Base-by-base conservation (phyloP, 1,284 basidiomycete genomes). In the Melampsora occidentalis region DNA sequence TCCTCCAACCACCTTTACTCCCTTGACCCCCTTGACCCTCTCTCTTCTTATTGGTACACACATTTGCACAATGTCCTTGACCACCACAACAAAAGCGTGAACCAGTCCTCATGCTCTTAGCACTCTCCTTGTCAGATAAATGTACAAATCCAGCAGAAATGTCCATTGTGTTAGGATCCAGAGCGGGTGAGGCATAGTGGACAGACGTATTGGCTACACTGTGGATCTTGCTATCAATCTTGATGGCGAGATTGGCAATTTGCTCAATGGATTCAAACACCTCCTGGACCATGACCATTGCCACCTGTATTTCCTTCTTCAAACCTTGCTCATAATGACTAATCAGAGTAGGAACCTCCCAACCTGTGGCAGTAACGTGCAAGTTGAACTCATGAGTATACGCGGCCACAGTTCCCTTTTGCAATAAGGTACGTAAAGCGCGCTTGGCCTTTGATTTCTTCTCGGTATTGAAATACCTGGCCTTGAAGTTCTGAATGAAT, bases 341-440 rank as follows among this genome's bases (percentile, higher is more conserved):
- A 2, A 64, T 42, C 5, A 64, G 16, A 3, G 25, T 64, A 1
- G 62, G 31, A 3, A 42, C 39, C 25, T 64, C 68, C 68, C 68
- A 70, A 1, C 25, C 51, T 2, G 35, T 22, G n/a, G 42, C n/a
- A 2, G 49, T 28, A 42, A n/a, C 51, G n/a, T 70, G 53, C 3
- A 70, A 1, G 10, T 39, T 59, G 53, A 59, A 70, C 39, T 59
- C 18, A 42, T 70, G 51, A 39, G 68, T 70, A 59, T 70, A 70
- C 18, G 25, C 28, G 4, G 68, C 25, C 22, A 59, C 68, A 5
- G 68, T 28, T 20, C n/a, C 33, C 25, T 42, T 69, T 20, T 69
- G 68, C 7, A 16, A 31, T 7, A 69, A 28, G 3, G 51, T 28
- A 33, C 28, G 25, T 35, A 9, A 35, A 3, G 9, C 35, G 3